Evolutionary conservation across 441 rosid genomes (phyloP).

Genomic region (Biscutella auriculata): DNA sequence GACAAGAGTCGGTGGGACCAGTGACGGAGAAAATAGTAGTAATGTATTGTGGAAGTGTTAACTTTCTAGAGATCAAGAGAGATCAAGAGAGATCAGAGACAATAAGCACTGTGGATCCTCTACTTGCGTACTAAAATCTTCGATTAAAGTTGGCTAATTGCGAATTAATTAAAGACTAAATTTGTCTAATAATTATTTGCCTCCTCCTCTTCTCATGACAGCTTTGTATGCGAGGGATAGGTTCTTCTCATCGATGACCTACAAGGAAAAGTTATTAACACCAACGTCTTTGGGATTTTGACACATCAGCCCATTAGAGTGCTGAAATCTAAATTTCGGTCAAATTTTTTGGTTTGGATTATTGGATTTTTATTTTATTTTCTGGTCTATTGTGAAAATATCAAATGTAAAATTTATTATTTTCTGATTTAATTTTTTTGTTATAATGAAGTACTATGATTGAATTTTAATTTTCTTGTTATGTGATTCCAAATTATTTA

Average conservation of each 20-base stretch:
- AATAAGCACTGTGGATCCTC: conserved; percentile 7
- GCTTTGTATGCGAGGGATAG: conserved; percentile 5
- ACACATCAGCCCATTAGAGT: too few species aligned
- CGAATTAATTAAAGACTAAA: neutral
- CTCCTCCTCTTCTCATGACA: conserved; percentile 9
- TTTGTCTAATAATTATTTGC: conserved; percentile 1
- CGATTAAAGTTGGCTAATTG: neutral
- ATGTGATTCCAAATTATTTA: too few species aligned
- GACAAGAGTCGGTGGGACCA: conserved; percentile 29
- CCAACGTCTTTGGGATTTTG: too few species aligned
- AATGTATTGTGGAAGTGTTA: conserved; percentile 17
- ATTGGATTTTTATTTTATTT: too few species aligned
- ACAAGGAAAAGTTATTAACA: neutral
- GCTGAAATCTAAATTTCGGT: too few species aligned
- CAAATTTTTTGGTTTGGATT: too few species aligned
- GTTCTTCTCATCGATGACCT: conserved; percentile 4
- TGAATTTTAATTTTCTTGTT: too few species aligned
- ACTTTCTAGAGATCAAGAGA: conserved; percentile 6
- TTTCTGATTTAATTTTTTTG: too few species aligned
- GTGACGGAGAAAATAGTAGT: too few species aligned
- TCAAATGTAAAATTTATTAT: too few species aligned
- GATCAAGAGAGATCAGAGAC: conserved; percentile 15
- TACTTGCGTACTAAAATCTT: neutral
- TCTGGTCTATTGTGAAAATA: too few species aligned
- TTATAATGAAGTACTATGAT: too few species aligned